Evolutionary conservation across 1,284 basidiomycete species (phyloP).

Genomic region (Fomitopsis betulina): DNA sequence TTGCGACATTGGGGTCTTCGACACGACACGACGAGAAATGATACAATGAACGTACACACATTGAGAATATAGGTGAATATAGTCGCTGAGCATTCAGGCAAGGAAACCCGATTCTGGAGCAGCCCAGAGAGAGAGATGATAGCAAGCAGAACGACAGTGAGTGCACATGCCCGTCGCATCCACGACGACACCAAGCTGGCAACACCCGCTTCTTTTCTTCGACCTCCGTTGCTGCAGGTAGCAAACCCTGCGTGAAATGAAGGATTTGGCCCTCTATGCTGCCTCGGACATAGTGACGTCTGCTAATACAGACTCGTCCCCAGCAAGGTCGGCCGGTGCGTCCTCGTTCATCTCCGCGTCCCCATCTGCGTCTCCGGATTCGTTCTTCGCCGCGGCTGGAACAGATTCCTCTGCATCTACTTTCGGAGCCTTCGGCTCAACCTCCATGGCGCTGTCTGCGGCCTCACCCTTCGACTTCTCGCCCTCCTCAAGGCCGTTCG

Average conservation of each 20-base stretch:
- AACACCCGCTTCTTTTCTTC: neutral
- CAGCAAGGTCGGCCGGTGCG: slow-evolving; percentile 23
- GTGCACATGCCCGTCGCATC: neutral
- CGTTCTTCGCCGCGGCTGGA: slow-evolving; percentile 5
- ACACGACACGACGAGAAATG: neutral
- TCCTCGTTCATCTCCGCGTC: slow-evolving; percentile 21
- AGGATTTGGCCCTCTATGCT: slow-evolving; percentile 5
- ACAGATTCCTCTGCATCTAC: slow-evolving; percentile 11
- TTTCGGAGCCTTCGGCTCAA: slow-evolving; percentile 19
- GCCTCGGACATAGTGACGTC: slow-evolving; percentile 48
- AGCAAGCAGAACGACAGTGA: neutral
- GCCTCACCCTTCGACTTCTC: slow-evolving; percentile 23
- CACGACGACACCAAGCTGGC: neutral
- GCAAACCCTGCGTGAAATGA: slow-evolving; percentile 8
- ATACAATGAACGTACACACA: neutral
- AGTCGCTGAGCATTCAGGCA: neutral
- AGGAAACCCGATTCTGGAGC: neutral
- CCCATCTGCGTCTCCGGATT: slow-evolving; percentile 9
- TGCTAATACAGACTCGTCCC: slow-evolving; percentile 31
- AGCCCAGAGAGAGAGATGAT: neutral
- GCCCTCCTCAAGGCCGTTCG: slow-evolving; percentile 20
- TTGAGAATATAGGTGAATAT: neutral
- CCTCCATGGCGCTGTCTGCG: slow-evolving; percentile 15
- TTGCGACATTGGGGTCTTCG: neutral
- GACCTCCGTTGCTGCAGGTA: neutral